Base-by-base conservation (phyloP, 2,329 filamentous ascomycete genomes). In the Colletotrichum sp. region DNA sequence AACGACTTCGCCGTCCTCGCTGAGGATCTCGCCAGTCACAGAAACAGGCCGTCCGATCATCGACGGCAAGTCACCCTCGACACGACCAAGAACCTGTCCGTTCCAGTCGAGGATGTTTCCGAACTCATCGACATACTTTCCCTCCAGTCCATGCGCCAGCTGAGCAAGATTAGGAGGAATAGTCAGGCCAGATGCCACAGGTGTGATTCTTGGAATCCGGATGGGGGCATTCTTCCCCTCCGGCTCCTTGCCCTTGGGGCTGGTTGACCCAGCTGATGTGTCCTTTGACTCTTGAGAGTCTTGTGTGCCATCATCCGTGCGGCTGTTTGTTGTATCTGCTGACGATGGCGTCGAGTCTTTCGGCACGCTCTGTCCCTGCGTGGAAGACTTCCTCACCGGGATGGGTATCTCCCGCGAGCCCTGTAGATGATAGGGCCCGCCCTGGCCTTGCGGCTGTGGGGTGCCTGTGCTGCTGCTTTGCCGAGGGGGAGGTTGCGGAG, bases 11-110 rank as follows among this genome's bases (percentile, higher is more conserved):
- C 86, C 87, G 44, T 82, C 80, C 30, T 87, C 84, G n/a, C 83
- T 86, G 49, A 88, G 83, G 39, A 91, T 82, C 77, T 90, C 86
- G 18, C 89, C 89, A 24, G 84, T 83, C 5, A 84, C 81, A 10
- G 86, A 82, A 2, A 91, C 87, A 59, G 84, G 84, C 55, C 86
- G 83, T 36, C 89, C 90, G 8, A 91, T 85, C 87, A 91, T 90
- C 63, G 88, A 87, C 6, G 90, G 90, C 28, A 91, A 83, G 79
- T 91, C 90, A 8, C 90, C 90, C 8, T 87, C 88, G 8, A 87
- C 89, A 57, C 88, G 87, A 39, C 89, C 90, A 4, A 91, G 84
- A 5, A 90, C 88, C 44, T 86, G 87, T 9, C 88, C 89, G 16
- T 88, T 84, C 75, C 84, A 86, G 75, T 88, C 87, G 18, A 91